These are phyloP conservation scores for Penicillium bovifimosum DNA, from an alignment of 495 filamentous ascomycete species.

Conservation along the genomic window DNA sequence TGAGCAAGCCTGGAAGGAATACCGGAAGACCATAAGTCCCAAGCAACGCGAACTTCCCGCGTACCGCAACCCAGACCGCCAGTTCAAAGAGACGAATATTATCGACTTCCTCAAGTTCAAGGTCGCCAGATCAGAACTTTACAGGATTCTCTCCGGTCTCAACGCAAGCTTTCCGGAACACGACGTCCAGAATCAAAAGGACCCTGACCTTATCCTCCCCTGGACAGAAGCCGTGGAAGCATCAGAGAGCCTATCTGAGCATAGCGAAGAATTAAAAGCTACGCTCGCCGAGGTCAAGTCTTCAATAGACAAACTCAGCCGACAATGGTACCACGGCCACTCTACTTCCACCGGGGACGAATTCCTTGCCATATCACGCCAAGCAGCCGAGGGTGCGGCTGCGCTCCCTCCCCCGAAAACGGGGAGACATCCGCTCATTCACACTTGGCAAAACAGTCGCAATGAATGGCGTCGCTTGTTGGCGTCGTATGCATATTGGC, in stretches of 20 bases:
- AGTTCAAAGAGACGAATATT: constrained; percentile 44
- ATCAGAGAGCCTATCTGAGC: constrained; percentile 21
- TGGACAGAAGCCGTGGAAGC: constrained; percentile 32
- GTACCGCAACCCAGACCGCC: constrained; percentile 38
- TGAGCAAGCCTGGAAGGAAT: constrained; percentile 47
- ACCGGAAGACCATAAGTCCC: constrained; percentile 40
- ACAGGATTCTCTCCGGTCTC: constrained; percentile 45
- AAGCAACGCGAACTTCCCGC: constrained; percentile 27
- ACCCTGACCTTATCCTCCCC: constrained; percentile 45
- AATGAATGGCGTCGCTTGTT: constrained; percentile 45
- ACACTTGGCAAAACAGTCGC: constrained; percentile 40
- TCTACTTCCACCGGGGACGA: background rate
- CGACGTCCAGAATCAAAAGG: constrained; percentile 22
- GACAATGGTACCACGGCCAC: constrained; percentile 17
- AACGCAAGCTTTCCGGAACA: constrained; percentile 33
- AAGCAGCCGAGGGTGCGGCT: constrained; percentile 19
- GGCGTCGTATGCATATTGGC: constrained; percentile 56
- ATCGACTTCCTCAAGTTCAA: constrained; percentile 69
- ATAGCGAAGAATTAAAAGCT: constrained; percentile 20
- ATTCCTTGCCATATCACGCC: constrained; percentile 21
- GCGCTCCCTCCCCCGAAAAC: constrained; percentile 21
- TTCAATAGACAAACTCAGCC: constrained; percentile 12
- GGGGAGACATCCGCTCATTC: constrained; percentile 36
- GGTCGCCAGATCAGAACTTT: constrained; percentile 48
- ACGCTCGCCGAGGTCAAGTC: constrained; percentile 18